These are phyloP conservation scores for Pyrenophora seminiperda DNA, from an alignment of 2,329 filamentous ascomycete genomes.

Conservation along the genomic window DNA sequence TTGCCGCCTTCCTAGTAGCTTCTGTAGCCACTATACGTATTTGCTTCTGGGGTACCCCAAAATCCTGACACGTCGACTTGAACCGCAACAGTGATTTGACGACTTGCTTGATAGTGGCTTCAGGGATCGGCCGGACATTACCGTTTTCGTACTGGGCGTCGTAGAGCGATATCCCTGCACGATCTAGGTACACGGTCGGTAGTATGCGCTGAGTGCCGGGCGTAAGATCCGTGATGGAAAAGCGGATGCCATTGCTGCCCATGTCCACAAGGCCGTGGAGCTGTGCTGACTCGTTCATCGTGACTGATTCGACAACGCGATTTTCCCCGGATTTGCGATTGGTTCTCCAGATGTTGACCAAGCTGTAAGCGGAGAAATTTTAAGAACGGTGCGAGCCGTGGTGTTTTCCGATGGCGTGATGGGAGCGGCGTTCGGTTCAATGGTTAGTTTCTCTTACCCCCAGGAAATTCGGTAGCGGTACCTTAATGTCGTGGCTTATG, in stretches of 20 bases:
- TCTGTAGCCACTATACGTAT: constrained; percentile 84
- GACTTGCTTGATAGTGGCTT: constrained; percentile 68
- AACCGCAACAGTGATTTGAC: constrained; percentile 71
- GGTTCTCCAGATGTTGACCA: constrained; percentile 20
- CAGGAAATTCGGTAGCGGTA: constrained; percentile 23
- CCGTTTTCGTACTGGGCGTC: constrained; percentile 68
- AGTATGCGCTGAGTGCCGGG: constrained; percentile 73
- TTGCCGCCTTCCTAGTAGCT: constrained; percentile 80
- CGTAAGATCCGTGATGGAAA: constrained; percentile 83
- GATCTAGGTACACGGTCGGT: constrained; percentile 76
- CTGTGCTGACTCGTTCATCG: constrained; percentile 22
- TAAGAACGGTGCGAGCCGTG: constrained; percentile 22
- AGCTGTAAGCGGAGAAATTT: constrained; percentile 7
- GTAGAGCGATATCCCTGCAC: constrained; percentile 82
- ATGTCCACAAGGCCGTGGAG: constrained; percentile 46
- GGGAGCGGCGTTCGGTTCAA: constrained; percentile 19
- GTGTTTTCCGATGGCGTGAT: constrained; percentile 27
- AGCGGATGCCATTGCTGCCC: constrained; percentile 83
- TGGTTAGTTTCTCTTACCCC: constrained; percentile 28
- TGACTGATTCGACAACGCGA: constrained; percentile 18
- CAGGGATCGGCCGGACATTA: constrained; percentile 58
- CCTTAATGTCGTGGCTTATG: constrained; percentile 24
- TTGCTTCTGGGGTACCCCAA: constrained; percentile 67
- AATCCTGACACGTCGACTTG: constrained; percentile 70
- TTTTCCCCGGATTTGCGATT: constrained; percentile 23